Evolutionary conservation across 495 filamentous ascomycete species (phyloP).

Genomic region (Amphirosellinia nigrospora): DNA sequence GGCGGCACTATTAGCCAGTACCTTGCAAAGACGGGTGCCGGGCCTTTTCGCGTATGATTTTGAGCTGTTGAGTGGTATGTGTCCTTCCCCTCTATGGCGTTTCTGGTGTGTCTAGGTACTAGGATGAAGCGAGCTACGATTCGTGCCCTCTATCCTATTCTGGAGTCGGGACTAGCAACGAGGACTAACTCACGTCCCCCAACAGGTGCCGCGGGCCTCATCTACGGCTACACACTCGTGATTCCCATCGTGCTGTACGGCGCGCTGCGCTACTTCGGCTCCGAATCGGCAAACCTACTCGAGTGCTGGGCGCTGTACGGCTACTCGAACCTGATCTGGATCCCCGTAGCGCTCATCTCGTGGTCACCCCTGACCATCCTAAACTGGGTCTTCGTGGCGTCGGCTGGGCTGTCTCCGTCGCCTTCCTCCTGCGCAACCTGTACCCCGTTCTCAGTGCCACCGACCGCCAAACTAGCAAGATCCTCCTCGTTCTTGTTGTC

Average conservation of each 20-base stretch:
- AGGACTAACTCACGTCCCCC: constrained; percentile 1
- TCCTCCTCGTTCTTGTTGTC: constrained; percentile 83
- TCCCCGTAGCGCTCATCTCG: constrained; percentile 88
- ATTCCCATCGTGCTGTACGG: constrained; percentile 88
- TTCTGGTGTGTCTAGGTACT: not conserved
- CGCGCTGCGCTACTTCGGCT: constrained; percentile 90
- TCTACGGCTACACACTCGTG: constrained; percentile 91
- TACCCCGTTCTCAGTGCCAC: constrained; percentile 93
- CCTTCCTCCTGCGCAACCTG: constrained; percentile 89
- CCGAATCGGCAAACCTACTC: constrained; percentile 83
- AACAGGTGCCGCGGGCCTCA: constrained; percentile 80
- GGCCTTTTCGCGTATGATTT: constrained; percentile 80
- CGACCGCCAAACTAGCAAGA: constrained; percentile 87
- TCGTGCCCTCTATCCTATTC: too few relatives aligned
- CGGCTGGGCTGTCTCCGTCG: constrained; percentile 83
- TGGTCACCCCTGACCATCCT: constrained; percentile 84
- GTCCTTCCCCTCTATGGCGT: not conserved
- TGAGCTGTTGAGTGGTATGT: constrained; percentile 70
- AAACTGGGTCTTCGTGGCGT: constrained; percentile 92
- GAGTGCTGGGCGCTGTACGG: constrained; percentile 96
- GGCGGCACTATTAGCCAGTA: constrained; percentile 95
- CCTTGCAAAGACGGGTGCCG: constrained; percentile 57
- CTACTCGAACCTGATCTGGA: constrained; percentile 95
- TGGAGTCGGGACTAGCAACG: not conserved
- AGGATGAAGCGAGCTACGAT: not conserved